phyloP scores from a whole-genome alignment of 495 filamentous ascomycete species.

The Talaromyces borbonicus region DNA sequence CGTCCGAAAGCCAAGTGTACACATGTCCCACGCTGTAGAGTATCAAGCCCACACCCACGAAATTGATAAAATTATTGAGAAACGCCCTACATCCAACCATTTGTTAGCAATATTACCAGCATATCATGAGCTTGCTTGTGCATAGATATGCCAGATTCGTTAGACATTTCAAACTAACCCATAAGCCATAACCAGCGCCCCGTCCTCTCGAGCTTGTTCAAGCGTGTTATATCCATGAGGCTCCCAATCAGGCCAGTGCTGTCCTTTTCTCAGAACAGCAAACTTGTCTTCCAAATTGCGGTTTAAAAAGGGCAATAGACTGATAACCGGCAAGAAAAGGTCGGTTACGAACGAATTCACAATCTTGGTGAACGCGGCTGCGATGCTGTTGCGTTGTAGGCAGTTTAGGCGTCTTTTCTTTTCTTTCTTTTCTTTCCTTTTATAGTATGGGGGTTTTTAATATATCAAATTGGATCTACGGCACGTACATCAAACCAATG shows the following conservation, averaged over 20 bases:
- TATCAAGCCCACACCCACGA: conserved; percentile 49
- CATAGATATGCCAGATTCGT: no score
- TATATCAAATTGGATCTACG: not conserved
- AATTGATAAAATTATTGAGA: conserved; percentile 49
- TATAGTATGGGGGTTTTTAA: not conserved
- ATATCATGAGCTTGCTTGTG: no score
- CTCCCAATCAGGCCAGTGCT: conserved; percentile 23
- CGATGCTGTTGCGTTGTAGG: conserved; percentile 30
- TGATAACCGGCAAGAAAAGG: conserved; percentile 51
- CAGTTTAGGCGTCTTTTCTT: not conserved
- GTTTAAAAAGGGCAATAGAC: conserved; percentile 49
- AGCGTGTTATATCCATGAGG: conserved; percentile 49
- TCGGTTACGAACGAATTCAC: conserved; percentile 57
- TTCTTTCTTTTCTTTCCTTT: no score
- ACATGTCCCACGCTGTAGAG: conserved; percentile 49
- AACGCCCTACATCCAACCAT: conserved; percentile 33
- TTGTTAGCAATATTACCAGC: no score
- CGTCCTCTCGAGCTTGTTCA: conserved; percentile 50
- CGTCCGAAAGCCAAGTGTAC: conserved; percentile 44
- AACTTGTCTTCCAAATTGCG: conserved; percentile 60
- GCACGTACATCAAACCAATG: conserved; percentile 49
- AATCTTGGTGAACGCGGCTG: conserved; percentile 53
- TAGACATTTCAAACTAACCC: conserved; percentile 40
- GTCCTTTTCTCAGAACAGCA: conserved; percentile 43
- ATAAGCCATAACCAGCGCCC: conserved; percentile 53